These are phyloP conservation scores for Scheffersomyces coipomensis DNA, from an alignment of 805 yeast species.

Conservation along the genomic window DNA sequence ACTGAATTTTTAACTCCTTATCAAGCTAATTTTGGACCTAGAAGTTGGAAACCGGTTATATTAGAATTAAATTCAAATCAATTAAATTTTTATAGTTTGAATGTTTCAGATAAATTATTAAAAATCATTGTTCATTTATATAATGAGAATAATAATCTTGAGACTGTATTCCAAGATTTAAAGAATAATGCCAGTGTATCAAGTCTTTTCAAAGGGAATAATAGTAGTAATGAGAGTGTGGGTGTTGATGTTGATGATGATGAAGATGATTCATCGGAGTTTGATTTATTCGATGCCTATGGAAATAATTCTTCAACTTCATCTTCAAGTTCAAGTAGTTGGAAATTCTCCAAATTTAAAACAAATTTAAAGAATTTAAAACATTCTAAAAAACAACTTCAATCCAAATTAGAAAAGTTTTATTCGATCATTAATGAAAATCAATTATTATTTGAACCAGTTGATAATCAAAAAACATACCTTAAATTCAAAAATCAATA, in stretches of 20 bases:
- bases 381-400: slow-evolving; percentile 11
- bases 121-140: slow-evolving; percentile 30
- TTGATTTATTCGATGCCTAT: slow-evolving; percentile 29
- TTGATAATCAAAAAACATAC: slow-evolving; percentile 13
- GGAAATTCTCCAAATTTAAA: slow-evolving; percentile 13
- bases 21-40: slow-evolving; percentile 20
- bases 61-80: slow-evolving; percentile 41
- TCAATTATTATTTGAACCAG: slow-evolving; percentile 39
- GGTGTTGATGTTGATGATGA: slow-evolving; percentile 1
- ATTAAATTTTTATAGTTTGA: slow-evolving; percentile 28
- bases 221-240: too few species aligned
- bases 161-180: not conserved
- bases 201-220: too few species aligned
- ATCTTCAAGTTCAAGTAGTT: not conserved
- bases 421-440: slow-evolving; percentile 23
- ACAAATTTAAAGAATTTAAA: slow-evolving; percentile 12
- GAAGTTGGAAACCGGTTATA: slow-evolving; percentile 36
- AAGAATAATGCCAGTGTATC: not conserved
- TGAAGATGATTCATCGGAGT: slow-evolving; percentile 2
- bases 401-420: slow-evolving; percentile 14
- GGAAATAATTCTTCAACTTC: not conserved
- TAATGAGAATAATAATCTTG: slow-evolving; percentile 19
- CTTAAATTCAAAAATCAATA: slow-evolving; percentile 14
- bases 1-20: slow-evolving; percentile 39
- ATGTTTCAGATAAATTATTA: slow-evolving; percentile 16